Conservation (phyloP, 192 early-diverging fungal species). For the Backusella macrospora region DNA sequence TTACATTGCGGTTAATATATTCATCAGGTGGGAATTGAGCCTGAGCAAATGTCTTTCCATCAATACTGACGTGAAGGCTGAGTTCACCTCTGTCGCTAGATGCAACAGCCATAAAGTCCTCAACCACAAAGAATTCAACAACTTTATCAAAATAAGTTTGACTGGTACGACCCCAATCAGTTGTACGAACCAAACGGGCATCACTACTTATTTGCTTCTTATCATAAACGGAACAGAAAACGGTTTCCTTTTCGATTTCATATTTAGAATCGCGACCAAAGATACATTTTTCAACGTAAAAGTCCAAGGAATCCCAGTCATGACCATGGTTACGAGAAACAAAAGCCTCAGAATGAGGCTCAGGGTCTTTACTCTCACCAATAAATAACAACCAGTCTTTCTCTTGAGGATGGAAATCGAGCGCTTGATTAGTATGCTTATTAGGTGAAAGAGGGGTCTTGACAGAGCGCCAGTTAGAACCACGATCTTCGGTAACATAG, state of each 20-base stretch:
- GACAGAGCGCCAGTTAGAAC: slow-evolving; percentile 46
- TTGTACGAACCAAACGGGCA: slow-evolving; percentile 65
- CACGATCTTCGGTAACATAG: slow-evolving; percentile 61
- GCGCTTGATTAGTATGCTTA: slow-evolving; percentile 56
- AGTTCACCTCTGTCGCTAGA: slow-evolving; percentile 54
- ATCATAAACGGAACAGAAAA: slow-evolving; percentile 75
- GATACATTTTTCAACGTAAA: slow-evolving; percentile 77
- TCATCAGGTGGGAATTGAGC: slow-evolving; percentile 87
- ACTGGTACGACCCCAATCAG: slow-evolving; percentile 43
- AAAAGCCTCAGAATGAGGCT: slow-evolving; percentile 74
- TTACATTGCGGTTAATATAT: slow-evolving; percentile 67
- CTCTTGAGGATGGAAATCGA: slow-evolving; percentile 90
- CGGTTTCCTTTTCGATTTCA: slow-evolving; percentile 61
- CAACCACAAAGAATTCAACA: slow-evolving; percentile 75
- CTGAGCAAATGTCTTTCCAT: slow-evolving; percentile 72
- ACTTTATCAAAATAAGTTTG: slow-evolving; percentile 61
- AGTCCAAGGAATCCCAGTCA: slow-evolving; percentile 55
- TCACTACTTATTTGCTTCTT: slow-evolving; percentile 60
- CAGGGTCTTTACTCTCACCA: slow-evolving; percentile 54
- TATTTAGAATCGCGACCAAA: slow-evolving; percentile 72
- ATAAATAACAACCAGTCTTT: slow-evolving; percentile 88
- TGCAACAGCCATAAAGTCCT: slow-evolving; percentile 74
- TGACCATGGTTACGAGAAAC: slow-evolving; percentile 72
- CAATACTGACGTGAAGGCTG: slow-evolving; percentile 69
- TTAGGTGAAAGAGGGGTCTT: slow-evolving; percentile 66